Evolutionary conservation across 805 yeast species (phyloP), one percentile per base, ranked within the genome.

Genomic region (Candida maesae): DNA sequence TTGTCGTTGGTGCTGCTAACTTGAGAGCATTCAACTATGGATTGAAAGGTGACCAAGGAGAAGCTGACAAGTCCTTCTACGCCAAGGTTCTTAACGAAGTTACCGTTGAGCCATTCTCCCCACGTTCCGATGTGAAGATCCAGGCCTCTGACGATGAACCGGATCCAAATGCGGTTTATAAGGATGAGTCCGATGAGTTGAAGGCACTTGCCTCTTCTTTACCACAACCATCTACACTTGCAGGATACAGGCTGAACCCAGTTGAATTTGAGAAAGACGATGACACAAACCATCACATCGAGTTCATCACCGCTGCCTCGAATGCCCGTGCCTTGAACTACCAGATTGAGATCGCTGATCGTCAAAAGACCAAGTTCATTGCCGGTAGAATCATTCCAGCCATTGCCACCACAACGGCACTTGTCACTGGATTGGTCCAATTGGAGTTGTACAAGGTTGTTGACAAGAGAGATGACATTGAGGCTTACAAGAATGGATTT

Each of bases 331-430:
- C 99, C 21, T 71, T 79, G 66, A 91, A 89, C 66, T 91, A 91
- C 60, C 75, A 79, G 30, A 89, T 91, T 52, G 95, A 88, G 58
- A 70, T 88, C 11, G 97, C 91, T 27, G 97, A 91, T 59, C 78
- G 81, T 48, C 80, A 81, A 38, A 87, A 84, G 69, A 93, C 99
- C 28, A 93, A 93, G 69, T 88, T 91, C 57, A 91, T 93, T 62
- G 99, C 99, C 6, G 99, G 99, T 35, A 82, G 95, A 66, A 93
- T 93, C 52, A 93, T 93, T 52, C 99, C 99, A 13, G 99, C 99
- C 16, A 93, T 93, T 70, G 99, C 99, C 27, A 93, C 99, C 2
- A 93, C 99, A 2, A 93, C 99, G n/a, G 95, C 97, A 9, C 70
- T 90, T 52, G 99, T 93, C 17, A 87, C 99, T 6, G 99, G 99